Evolutionary conservation across 1,139 yeast genomes (phyloP), one percentile per base, ranked within the genome.

Genomic region (Saccharomyces hybrid): DNA sequence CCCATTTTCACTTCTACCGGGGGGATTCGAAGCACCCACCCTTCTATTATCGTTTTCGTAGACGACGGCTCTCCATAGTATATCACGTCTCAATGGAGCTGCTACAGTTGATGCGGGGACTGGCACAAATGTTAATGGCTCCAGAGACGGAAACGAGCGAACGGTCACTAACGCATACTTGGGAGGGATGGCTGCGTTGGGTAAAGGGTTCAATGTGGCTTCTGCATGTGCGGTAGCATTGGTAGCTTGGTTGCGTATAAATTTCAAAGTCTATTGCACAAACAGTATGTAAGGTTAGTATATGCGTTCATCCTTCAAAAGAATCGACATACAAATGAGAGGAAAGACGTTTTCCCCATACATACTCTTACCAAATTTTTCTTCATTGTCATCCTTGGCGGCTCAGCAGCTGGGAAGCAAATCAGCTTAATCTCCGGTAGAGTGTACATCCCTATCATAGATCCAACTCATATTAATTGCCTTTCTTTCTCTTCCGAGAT

Each of bases 61-160:
- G 1, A 88, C 88, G 20, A 88, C 97, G 0, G 98, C 97, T 67
- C 86, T 83, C 97, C 98, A 93, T 59, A 93, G 78, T 38, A 91
- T 72, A 72, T 93, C 99, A 72, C 96, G 83, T 73, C 99, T 84
- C 56, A 88, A 71, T 46, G 96, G 96, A 34, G 79, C 76, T 56
- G 84, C 84, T 54, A 93, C 75, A 51, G 90, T 78, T 26, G 76
- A 68, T 4, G 85, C 72, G 47, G 95, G 87, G 44, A 90, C 83
- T 27, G 97, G 95, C 56, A 87, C 79, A 62, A 87, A 80, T 30
- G 82, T 71, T 52, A 79, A 78, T 42, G 99, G 99, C 70, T 89
- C 96, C 56, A 93, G 77, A 8, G 95, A 85, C 42, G 99, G 99
- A 70, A 93, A 93, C 20, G 83, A 71, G 58, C 97, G 82, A 54